Evolutionary conservation across 1,284 basidiomycete genomes (phyloP).

Genomic region (Irpex sp.): DNA sequence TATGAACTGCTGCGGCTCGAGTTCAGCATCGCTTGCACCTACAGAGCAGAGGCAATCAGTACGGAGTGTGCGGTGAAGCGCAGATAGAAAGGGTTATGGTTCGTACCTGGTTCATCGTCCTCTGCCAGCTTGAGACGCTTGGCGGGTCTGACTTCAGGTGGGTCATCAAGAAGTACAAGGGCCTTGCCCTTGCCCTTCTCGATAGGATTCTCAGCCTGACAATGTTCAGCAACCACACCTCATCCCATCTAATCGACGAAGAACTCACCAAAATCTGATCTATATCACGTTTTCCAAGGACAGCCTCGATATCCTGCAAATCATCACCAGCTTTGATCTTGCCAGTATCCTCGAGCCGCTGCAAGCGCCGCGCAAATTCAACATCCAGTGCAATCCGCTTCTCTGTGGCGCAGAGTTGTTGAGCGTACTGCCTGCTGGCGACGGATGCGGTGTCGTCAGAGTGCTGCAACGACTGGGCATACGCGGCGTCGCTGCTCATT

Average conservation of each 20-base stretch:
- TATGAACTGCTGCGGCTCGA: conserved; percentile 2
- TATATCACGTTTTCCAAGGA: neutral
- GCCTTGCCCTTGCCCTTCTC: conserved; percentile 31
- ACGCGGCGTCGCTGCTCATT: conserved; percentile 29
- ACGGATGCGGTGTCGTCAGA: conserved; percentile 22
- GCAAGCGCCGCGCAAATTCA: conserved; percentile 35
- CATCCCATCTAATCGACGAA: neutral
- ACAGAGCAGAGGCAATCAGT: too few relatives aligned
- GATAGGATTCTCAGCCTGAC: conserved; percentile 29
- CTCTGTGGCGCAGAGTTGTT: conserved; percentile 35
- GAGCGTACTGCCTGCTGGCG: conserved; percentile 31
- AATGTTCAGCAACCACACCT: neutral
- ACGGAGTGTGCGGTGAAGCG: too few relatives aligned
- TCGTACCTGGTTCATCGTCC: neutral
- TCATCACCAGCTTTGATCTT: conserved; percentile 25
- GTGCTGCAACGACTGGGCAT: conserved; percentile 32
- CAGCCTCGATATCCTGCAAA: neutral
- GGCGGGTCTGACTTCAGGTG: neutral
- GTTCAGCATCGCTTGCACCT: too few relatives aligned
- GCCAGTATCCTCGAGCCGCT: conserved; percentile 24
- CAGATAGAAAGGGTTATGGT: too few relatives aligned
- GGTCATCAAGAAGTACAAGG: neutral
- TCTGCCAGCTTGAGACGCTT: neutral
- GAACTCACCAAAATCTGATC: conserved; percentile 25
- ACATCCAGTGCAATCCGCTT: conserved; percentile 35